Percentiles rank a stretch among this genome's conserved stretches.
Conservation (phyloP, 768 basidiomycete genomes). For the Russula lepida region DNA sequence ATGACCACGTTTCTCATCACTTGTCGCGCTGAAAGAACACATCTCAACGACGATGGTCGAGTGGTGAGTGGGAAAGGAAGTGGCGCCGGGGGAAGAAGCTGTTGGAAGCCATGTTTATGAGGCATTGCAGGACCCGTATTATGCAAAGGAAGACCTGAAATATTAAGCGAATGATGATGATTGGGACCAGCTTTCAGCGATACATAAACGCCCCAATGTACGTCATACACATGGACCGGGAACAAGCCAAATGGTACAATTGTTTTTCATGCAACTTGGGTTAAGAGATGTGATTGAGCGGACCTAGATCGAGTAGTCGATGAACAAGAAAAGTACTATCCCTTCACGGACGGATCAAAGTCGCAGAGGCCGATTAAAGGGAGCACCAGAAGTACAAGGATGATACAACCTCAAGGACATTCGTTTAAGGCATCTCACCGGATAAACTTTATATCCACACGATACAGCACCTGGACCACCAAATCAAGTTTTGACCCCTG, state of each 20-base stretch:
- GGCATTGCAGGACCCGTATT: background rate
- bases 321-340: background rate
- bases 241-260: background rate
- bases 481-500: background rate
- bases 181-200: background rate
- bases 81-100: background rate
- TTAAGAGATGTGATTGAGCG: background rate
- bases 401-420: background rate
- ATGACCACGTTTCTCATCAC: constrained; percentile 3
- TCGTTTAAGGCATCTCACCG: background rate
- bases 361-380: background rate
- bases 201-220: background rate
- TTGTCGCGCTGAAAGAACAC: constrained; percentile 15
- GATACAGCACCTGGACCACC: background rate
- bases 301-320: background rate
- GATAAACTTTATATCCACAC: background rate
- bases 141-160: background rate
- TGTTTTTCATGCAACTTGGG: background rate
- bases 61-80: background rate
- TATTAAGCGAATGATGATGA: background rate
- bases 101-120: background rate
- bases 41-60: background rate
- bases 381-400: background rate
- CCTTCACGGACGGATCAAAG: background rate
- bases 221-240: background rate